A percentile compares a stretch with the other conserved stretches of the same genome.
phyloP scores from a whole-genome alignment of 2,329 filamentous ascomycete genomes.

The Colletotrichum sp. region DNA sequence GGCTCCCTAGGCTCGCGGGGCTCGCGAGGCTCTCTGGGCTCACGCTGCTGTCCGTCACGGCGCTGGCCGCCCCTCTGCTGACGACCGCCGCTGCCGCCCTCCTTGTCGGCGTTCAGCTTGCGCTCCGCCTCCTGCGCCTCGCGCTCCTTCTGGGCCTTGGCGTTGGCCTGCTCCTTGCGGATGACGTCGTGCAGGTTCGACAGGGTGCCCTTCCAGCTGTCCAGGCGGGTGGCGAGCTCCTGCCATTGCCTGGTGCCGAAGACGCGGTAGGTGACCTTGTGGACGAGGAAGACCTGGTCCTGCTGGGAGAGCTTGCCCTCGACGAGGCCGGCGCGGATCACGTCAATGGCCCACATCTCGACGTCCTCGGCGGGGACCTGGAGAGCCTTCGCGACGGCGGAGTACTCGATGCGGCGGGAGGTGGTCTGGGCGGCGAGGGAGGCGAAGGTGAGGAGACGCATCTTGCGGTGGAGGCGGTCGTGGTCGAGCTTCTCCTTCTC shows the following conservation, averaged over 20 bases:
- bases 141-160: conserved; percentile 77
- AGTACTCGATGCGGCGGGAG: conserved; percentile 88
- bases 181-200: conserved; percentile 80
- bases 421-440: conserved; percentile 85
- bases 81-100: conserved; percentile 31
- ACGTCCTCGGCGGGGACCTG: conserved; percentile 85
- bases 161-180: conserved; percentile 80
- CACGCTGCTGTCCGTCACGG: conserved; percentile 30
- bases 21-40: conserved; percentile 30
- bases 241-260: conserved; percentile 99
- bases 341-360: conserved; percentile 98
- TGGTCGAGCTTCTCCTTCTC: conserved; percentile 77
- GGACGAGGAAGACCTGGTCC: conserved; percentile 91
- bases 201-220: conserved; percentile 88
- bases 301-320: conserved; percentile 96
- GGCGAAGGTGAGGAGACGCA: conserved; percentile 92
- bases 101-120: conserved; percentile 56
- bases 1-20: conserved; percentile 19
- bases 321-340: conserved; percentile 92
- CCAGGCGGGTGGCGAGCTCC: conserved; percentile 87
- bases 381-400: conserved; percentile 81
- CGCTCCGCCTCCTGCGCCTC: conserved; percentile 75
- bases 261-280: conserved; percentile 94
- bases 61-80: conserved; percentile 31
- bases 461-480: conserved; percentile 86